phyloP scores from a whole-genome alignment of 2,329 filamentous ascomycete genomes.

The Ascosphaera apis region DNA sequence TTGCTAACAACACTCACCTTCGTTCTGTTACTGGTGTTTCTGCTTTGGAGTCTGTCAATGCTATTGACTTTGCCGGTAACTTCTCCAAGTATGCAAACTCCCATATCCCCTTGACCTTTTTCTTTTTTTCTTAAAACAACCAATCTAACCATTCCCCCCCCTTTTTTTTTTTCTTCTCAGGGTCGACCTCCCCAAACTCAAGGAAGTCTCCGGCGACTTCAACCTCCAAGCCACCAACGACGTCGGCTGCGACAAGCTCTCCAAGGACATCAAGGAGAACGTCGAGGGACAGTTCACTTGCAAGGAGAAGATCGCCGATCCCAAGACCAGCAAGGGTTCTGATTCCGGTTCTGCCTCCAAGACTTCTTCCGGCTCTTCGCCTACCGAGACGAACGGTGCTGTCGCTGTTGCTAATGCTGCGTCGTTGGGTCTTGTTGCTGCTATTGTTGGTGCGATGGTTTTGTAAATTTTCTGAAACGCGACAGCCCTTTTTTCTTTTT shows the following conservation, averaged over 20 bases:
- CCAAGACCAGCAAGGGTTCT: conserved; percentile 13
- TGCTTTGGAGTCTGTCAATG: conserved; percentile 42
- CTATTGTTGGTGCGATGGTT: conserved; percentile 22
- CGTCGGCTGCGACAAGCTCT: conserved; percentile 32
- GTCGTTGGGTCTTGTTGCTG: conserved; percentile 20
- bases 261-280: conserved; percentile 17
- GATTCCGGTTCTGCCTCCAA: conserved; percentile 13
- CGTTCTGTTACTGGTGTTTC: conserved; percentile 42
- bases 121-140: conserved; percentile 11
- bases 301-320: conserved; percentile 14
- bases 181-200: conserved; percentile 42
- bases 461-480: conserved; percentile 19
- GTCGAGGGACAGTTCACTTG: conserved; percentile 27
- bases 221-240: conserved; percentile 43
- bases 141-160: conserved; percentile 5
- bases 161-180: conserved; percentile 29
- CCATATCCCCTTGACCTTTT: neutral
- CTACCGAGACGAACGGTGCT: conserved; percentile 15
- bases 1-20: conserved; percentile 76
- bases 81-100: conserved; percentile 50
- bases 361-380: conserved; percentile 9
- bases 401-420: conserved; percentile 15
- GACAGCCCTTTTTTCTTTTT: conserved; percentile 14
- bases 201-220: conserved; percentile 48
- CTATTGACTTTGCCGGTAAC: conserved; percentile 63